phyloP scores from a whole-genome alignment of 2,329 filamentous ascomycete species.

The Sarocladiaceae sp. region DNA sequence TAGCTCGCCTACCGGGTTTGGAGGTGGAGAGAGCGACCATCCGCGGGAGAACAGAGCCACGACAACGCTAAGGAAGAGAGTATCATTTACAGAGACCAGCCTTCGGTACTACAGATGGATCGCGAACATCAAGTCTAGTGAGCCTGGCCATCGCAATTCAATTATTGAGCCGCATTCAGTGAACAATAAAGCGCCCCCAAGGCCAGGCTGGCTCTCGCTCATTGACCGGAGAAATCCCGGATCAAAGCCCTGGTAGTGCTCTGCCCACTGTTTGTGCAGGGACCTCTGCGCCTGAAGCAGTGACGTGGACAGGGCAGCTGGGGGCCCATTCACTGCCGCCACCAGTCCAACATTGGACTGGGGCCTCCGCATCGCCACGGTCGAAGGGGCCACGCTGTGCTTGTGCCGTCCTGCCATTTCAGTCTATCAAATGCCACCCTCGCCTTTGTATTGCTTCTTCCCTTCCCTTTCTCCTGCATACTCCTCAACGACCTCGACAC shows the following conservation, averaged over 20 bases:
- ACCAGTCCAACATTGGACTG: no score
- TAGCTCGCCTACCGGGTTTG: neutral
- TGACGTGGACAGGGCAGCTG: neutral
- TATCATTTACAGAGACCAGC: no score
- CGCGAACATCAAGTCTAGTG: no score
- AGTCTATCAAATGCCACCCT: neutral
- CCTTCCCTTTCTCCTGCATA: neutral
- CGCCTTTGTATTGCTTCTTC: neutral
- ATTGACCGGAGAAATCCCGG: slow-evolving; percentile 6
- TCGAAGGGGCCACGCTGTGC: slow-evolving; percentile 7
- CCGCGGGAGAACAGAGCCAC: neutral
- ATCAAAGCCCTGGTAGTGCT: neutral
- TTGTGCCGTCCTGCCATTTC: slow-evolving; percentile 6
- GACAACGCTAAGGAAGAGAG: no score
- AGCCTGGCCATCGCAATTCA: no score
- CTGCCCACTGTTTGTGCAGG: neutral
- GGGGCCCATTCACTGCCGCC: neutral
- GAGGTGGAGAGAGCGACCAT: slow-evolving; percentile 6
- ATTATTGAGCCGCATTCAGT: neutral
- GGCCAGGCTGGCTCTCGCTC: neutral
- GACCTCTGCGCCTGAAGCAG: slow-evolving; percentile 4
- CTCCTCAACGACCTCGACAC: neutral
- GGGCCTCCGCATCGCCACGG: neutral
- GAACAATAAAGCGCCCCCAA: neutral
- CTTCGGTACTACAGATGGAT: no score